Evolutionary conservation across 2,329 filamentous ascomycete genomes (phyloP).

Genomic region (Aspergillus awamori): DNA sequence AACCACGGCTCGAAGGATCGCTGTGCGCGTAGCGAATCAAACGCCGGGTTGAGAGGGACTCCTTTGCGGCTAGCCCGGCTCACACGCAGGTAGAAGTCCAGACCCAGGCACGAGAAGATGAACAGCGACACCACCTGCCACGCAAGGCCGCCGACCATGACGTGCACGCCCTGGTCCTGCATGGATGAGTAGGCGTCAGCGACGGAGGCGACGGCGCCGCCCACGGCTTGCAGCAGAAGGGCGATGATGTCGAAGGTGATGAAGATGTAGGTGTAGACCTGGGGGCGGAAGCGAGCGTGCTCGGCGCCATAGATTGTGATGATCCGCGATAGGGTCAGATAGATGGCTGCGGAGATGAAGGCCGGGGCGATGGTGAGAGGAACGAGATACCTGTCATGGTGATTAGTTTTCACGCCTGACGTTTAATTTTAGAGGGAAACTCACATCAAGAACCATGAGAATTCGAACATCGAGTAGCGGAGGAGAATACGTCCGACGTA

Average conservation of each 20-base stretch:
- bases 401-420: not conserved
- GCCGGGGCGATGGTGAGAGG: not conserved
- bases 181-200: not conserved
- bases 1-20: not conserved
- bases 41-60: not conserved
- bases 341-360: not conserved
- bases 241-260: not conserved
- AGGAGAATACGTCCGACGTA: constrained; percentile 62
- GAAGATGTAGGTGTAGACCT: not conserved
- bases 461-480: constrained; percentile 52
- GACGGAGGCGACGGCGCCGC: not conserved
- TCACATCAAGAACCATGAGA: constrained; percentile 43
- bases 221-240: not conserved
- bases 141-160: not conserved
- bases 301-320: not conserved
- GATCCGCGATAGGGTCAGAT: not conserved
- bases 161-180: not conserved
- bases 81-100: not conserved
- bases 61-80: not conserved
- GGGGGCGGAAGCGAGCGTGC: not conserved
- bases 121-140: not conserved
- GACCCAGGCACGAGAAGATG: not conserved
- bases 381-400: not conserved
- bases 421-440: not conserved
- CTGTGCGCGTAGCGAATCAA: not conserved